Evolutionary conservation across 2,329 filamentous ascomycete genomes (phyloP).

Genomic region (Cercospora zeina): DNA sequence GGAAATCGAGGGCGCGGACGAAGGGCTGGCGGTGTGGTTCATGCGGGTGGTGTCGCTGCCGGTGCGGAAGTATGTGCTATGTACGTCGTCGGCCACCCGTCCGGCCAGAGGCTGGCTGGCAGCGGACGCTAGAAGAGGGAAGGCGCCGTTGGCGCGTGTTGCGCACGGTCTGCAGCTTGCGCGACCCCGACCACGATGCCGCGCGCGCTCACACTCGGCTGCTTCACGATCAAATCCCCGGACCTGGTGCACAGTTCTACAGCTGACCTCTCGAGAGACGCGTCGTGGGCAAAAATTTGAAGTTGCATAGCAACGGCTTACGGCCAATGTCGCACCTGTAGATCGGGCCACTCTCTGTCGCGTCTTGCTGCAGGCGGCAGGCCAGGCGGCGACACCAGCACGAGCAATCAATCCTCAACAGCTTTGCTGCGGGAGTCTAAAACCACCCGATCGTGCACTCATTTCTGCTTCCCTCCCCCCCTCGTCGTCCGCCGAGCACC

Average conservation of each 20-base stretch:
- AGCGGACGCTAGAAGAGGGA: neutral
- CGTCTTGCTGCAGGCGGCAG: neutral
- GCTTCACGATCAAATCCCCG: slow-evolving; percentile 8
- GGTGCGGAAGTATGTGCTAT: neutral
- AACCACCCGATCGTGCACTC: neutral
- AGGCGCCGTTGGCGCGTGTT: neutral
- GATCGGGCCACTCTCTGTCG: slow-evolving; percentile 2
- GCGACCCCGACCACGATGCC: neutral
- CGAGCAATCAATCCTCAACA: neutral
- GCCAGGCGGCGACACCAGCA: slow-evolving; percentile 9
- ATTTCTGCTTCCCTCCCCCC: neutral
- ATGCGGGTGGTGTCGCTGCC: slow-evolving; percentile 8
- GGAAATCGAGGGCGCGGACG: slow-evolving; percentile 9
- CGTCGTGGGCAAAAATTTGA: slow-evolving; percentile 12
- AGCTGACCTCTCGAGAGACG: slow-evolving; percentile 4
- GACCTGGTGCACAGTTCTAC: slow-evolving; percentile 10
- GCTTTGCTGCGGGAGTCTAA: neutral
- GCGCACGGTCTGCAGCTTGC: neutral
- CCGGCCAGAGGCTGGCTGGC: slow-evolving; percentile 6
- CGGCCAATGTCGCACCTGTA: slow-evolving; percentile 7
- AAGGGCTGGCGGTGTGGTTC: slow-evolving; percentile 10
- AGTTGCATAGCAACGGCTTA: slow-evolving; percentile 18
- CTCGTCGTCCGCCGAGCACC: neutral
- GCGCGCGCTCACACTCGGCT: neutral
- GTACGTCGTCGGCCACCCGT: neutral